phyloP scores from a whole-genome alignment of 2,329 filamentous ascomycete genomes.

The Biscogniauxia sp. region DNA sequence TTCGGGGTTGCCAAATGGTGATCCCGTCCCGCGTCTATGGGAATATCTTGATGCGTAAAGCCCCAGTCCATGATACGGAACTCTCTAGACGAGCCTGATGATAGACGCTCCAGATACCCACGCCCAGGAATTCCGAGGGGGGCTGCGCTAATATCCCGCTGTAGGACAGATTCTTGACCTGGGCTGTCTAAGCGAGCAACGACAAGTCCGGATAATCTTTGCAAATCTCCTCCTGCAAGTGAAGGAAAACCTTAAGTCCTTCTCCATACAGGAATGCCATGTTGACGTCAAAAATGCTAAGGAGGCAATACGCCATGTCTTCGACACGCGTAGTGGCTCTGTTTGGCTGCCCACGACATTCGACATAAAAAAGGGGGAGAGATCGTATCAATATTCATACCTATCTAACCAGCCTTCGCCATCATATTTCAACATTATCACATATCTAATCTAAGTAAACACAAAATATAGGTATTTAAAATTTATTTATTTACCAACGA shows the following conservation, averaged over 20 bases:
- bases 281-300: conserved; percentile 12
- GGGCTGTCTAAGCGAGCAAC: not conserved
- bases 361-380: no score
- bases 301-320: conserved; percentile 10
- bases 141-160: not conserved
- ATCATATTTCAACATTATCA: no score
- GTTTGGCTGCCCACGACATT: conserved; percentile 12
- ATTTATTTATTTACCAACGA: no score
- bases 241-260: conserved; percentile 1
- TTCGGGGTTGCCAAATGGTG: no score
- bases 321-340: conserved; percentile 7
- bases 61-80: no score
- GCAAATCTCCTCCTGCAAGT: conserved; percentile 8
- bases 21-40: no score
- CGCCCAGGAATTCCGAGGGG: not conserved
- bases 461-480: no score
- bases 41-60: no score
- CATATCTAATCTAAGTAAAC: no score
- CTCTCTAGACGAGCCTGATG: no score
- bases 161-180: not conserved
- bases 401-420: no score
- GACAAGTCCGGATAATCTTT: not conserved
- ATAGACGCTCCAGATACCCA: not conserved
- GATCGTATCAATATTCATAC: no score
- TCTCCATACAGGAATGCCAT: conserved; percentile 10